Percentiles rank a stretch among this genome's conserved stretches.
Conservation (phyloP, 805 yeast species). For the Kuraishia molischiana region DNA sequence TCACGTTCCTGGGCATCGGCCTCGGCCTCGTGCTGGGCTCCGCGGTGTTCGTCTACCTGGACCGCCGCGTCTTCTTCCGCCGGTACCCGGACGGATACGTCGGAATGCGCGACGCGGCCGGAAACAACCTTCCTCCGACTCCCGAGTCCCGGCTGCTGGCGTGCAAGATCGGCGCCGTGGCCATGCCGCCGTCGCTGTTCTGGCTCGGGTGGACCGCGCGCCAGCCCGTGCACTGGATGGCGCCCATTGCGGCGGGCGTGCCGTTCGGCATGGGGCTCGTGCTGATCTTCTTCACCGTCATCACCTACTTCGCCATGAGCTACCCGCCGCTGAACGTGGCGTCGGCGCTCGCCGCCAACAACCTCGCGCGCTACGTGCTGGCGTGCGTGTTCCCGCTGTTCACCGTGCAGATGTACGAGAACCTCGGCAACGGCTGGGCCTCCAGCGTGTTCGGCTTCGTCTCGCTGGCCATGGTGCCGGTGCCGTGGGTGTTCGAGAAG, state of each 20-base stretch:
- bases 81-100: slow-evolving; percentile 53
- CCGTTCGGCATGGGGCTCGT: slow-evolving; percentile 72
- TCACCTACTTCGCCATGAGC: slow-evolving; percentile 59
- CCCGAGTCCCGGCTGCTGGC: slow-evolving; percentile 56
- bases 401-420: slow-evolving; percentile 73
- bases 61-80: slow-evolving; percentile 39
- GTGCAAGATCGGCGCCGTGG: slow-evolving; percentile 58
- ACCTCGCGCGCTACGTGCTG: slow-evolving; percentile 61
- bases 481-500: slow-evolving; percentile 58
- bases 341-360: slow-evolving; percentile 86
- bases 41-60: slow-evolving; percentile 36
- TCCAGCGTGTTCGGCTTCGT: slow-evolving; percentile 56
- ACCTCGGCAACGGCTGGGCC: slow-evolving; percentile 74
- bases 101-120: slow-evolving; percentile 44
- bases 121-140: slow-evolving; percentile 40
- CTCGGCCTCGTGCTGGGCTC: slow-evolving; percentile 55
- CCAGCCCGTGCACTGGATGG: slow-evolving; percentile 60
- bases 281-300: slow-evolving; percentile 58
- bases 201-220: slow-evolving; percentile 80
- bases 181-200: slow-evolving; percentile 59
- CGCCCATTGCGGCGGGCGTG: slow-evolving; percentile 66
- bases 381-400: slow-evolving; percentile 82
- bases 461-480: slow-evolving; percentile 61
- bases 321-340: slow-evolving; percentile 75
- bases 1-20: slow-evolving; percentile 66